phyloP scores from a whole-genome alignment of 805 yeast genomes.

The Kodamaea leandrae region DNA sequence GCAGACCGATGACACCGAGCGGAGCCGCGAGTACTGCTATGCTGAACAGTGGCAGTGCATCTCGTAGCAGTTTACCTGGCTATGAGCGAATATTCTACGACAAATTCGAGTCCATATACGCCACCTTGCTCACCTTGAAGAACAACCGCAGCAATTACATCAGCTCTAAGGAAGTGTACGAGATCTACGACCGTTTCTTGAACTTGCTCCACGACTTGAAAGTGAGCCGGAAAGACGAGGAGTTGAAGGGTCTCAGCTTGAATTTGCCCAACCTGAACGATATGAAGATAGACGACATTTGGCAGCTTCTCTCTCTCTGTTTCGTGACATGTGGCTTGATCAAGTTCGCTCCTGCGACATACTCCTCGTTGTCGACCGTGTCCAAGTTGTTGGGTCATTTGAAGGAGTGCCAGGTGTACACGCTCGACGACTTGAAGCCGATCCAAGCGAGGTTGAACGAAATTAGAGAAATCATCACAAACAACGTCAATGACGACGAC shows the following conservation, averaged over 20 bases:
- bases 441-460: slow-evolving; percentile 71
- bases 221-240: slow-evolving; percentile 49
- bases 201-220: slow-evolving; percentile 52
- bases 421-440: slow-evolving; percentile 79
- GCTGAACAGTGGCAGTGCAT: background rate
- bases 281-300: slow-evolving; percentile 77
- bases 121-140: slow-evolving; percentile 40
- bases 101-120: slow-evolving; percentile 26
- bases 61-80: slow-evolving; percentile 24
- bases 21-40: background rate
- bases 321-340: slow-evolving; percentile 90
- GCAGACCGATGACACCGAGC: slow-evolving; percentile 14
- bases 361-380: slow-evolving; percentile 84
- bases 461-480: slow-evolving; percentile 56
- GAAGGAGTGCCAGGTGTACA: slow-evolving; percentile 75
- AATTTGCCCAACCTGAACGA: slow-evolving; percentile 58
- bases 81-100: slow-evolving; percentile 36
- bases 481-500: slow-evolving; percentile 14
- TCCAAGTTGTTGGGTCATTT: slow-evolving; percentile 80
- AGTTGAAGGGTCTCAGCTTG: slow-evolving; percentile 35
- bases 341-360: slow-evolving; percentile 90
- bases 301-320: slow-evolving; percentile 81
- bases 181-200: slow-evolving; percentile 58
- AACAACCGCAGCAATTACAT: slow-evolving; percentile 64
- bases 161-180: slow-evolving; percentile 64